Evolutionary conservation across 164 flowering plant genomes (phyloP).

Genomic region (Cinnamomum micranthum): DNA sequence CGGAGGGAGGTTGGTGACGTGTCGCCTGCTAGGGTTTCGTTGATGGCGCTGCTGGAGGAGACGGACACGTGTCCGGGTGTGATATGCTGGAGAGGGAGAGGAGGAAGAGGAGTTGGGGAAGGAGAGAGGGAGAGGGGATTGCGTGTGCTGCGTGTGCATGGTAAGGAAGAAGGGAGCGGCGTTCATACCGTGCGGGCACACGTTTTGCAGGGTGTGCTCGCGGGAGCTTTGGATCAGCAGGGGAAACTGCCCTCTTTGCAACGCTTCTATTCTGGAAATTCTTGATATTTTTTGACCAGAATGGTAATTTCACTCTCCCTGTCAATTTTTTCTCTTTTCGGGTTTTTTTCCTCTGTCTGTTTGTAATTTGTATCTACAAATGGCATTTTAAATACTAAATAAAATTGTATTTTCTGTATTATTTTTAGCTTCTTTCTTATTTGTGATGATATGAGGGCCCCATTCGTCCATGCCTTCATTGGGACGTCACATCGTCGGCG

Average conservation of each 20-base stretch:
- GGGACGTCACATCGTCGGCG: too few relatives aligned
- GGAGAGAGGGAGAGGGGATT: constrained; percentile 25
- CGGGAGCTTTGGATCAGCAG: constrained; percentile 72
- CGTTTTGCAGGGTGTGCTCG: constrained; percentile 80
- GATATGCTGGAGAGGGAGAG: constrained; percentile 8
- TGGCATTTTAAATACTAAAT: too few relatives aligned
- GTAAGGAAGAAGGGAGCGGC: constrained; percentile 87
- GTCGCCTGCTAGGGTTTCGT: constrained; percentile 54
- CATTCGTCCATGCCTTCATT: too few relatives aligned
- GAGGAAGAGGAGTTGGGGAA: constrained; percentile 25
- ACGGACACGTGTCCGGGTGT: constrained; percentile 39
- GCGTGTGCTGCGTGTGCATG: constrained; percentile 89
- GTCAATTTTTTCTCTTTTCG: too few relatives aligned
- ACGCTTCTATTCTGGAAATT: constrained; percentile 65
- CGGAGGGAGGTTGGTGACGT: neutral
- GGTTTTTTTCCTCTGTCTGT: too few relatives aligned
- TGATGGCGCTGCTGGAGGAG: constrained; percentile 88
- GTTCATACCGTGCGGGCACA: constrained; percentile 93
- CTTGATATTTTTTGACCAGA: constrained; percentile 67
- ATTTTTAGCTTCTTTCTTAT: too few relatives aligned
- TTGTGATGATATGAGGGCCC: too few relatives aligned
- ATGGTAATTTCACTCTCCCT: neutral
- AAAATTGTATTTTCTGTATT: too few relatives aligned
- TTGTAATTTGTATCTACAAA: too few relatives aligned
- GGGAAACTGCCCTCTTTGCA: constrained; percentile 87